These are phyloP conservation scores for Pelargonium fulgidum DNA, from an alignment of 441 rosid species.

Conservation along the genomic window DNA sequence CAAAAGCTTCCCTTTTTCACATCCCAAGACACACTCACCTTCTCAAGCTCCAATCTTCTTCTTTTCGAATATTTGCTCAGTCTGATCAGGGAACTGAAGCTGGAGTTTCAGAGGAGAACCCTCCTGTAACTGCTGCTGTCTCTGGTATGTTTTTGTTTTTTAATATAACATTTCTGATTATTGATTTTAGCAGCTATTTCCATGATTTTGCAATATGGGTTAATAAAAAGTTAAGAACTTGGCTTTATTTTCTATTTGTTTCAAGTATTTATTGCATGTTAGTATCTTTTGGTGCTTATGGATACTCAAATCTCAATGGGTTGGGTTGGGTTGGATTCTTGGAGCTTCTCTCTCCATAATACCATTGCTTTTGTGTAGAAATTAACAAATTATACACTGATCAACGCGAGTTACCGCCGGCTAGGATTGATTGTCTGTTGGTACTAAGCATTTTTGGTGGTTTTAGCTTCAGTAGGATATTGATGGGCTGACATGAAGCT, in stretches of 20 bases:
- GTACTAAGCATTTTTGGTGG: too few relatives aligned
- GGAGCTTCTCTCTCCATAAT: too few relatives aligned
- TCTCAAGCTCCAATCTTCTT: constrained; percentile 21
- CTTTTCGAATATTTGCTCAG: constrained; percentile 32
- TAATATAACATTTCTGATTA: not conserved
- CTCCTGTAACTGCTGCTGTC: constrained; percentile 23
- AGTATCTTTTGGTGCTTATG: too few relatives aligned
- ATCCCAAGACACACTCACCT: constrained; percentile 24
- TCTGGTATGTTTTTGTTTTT: constrained; percentile 29
- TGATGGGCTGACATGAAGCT: too few relatives aligned
- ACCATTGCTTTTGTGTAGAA: too few relatives aligned
- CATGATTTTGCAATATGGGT: not conserved
- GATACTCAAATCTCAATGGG: too few relatives aligned
- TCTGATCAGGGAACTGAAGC: constrained; percentile 36
- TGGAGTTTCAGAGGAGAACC: constrained; percentile 42
- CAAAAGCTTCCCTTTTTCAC: constrained; percentile 23
- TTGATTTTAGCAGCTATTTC: not conserved
- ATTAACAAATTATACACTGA: too few relatives aligned
- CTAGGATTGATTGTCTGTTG: too few relatives aligned
- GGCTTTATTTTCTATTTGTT: not conserved
- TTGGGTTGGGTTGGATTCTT: too few relatives aligned
- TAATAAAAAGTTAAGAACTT: not conserved
- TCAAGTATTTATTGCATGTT: too few relatives aligned
- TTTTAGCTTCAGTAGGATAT: too few relatives aligned
- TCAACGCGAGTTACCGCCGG: too few relatives aligned